Evolutionary conservation across 1,139 yeast genomes (phyloP).

Genomic region (Debaryomyces fabryi): DNA sequence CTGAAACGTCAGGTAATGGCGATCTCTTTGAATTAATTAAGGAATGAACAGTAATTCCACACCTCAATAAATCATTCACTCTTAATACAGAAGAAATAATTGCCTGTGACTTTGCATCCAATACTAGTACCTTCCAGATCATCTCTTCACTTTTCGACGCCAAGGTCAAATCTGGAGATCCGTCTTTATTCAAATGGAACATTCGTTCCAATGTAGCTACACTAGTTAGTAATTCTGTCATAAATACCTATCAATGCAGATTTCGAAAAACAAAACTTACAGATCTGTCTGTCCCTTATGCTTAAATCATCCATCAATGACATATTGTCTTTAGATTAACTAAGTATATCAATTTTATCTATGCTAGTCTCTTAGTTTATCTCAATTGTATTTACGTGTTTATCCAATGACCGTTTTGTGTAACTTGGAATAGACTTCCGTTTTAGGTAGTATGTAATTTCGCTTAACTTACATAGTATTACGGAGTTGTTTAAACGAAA

Average conservation of each 20-base stretch:
- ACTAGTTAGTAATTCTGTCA: neutral
- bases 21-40: constrained; percentile 69
- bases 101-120: constrained; percentile 80
- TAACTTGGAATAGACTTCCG: constrained; percentile 16
- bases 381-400: constrained; percentile 6
- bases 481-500: neutral
- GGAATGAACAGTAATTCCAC: constrained; percentile 90
- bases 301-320: constrained; percentile 22
- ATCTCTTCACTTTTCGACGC: constrained; percentile 63
- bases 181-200: constrained; percentile 75
- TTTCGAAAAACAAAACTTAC: constrained; percentile 16
- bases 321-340: constrained; percentile 15
- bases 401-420: constrained; percentile 5
- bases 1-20: constrained; percentile 91
- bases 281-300: constrained; percentile 40
- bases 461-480: neutral
- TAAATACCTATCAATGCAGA: neutral
- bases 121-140: constrained; percentile 89
- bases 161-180: constrained; percentile 53
- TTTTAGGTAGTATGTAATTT: constrained; percentile 13
- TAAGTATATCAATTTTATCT: neutral
- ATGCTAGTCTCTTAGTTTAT: neutral
- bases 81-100: constrained; percentile 86
- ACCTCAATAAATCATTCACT: constrained; percentile 83
- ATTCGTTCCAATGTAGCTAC: constrained; percentile 65